These are phyloP conservation scores for Clathrus columnatus DNA, from an alignment of 768 basidiomycete genomes.

Conservation along the genomic window DNA sequence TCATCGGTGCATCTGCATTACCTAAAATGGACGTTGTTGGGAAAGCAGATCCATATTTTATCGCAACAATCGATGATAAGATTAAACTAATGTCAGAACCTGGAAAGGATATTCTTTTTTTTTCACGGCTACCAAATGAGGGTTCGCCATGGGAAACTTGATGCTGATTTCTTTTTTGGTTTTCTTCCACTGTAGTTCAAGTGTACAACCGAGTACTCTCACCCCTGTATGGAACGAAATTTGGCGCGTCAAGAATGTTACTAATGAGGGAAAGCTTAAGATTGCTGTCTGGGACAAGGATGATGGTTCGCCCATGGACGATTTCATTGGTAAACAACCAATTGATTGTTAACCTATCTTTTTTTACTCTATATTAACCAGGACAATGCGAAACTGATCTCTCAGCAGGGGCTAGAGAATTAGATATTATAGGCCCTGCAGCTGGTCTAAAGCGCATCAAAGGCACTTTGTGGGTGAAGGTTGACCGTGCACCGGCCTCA, in stretches of 20 bases:
- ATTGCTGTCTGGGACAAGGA: conserved; percentile 69
- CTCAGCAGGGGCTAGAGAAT: conserved; percentile 51
- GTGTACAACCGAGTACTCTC: conserved; percentile 47
- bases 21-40: conserved; percentile 64
- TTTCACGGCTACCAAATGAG: neutral
- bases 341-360: neutral
- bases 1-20: conserved; percentile 61
- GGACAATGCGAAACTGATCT: conserved; percentile 40
- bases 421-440: conserved; percentile 47
- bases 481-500: conserved; percentile 20
- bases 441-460: conserved; percentile 37
- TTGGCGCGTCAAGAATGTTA: conserved; percentile 70
- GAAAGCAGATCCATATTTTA: conserved; percentile 62
- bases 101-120: neutral
- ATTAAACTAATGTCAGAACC: conserved; percentile 52
- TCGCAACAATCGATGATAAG: conserved; percentile 53
- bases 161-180: neutral
- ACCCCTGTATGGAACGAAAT: conserved; percentile 68
- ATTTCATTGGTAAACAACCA: conserved; percentile 45
- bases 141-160: neutral
- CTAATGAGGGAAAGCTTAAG: conserved; percentile 44
- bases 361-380: neutral
- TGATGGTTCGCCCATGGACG: conserved; percentile 45
- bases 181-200: conserved; percentile 45
- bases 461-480: conserved; percentile 67